These are phyloP conservation scores for Exophiala sp. DNA, from an alignment of 2,329 filamentous ascomycete genomes.

Conservation along the genomic window DNA sequence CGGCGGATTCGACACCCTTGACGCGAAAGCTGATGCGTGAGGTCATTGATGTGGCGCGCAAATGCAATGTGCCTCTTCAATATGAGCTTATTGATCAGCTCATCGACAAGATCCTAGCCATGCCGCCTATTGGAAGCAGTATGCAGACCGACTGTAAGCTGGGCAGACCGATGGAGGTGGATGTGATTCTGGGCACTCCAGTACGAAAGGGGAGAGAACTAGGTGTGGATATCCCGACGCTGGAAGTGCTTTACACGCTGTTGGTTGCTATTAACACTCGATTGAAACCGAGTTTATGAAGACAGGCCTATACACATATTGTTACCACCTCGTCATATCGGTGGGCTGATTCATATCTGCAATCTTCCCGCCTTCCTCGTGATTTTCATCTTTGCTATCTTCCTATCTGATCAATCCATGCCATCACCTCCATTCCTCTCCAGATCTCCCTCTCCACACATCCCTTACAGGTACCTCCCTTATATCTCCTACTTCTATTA, in stretches of 20 bases:
- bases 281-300: conserved; percentile 14
- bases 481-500: background rate
- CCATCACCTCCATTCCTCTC: too few relatives aligned
- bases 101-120: conserved; percentile 36
- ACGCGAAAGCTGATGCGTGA: conserved; percentile 41
- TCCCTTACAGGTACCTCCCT: too few relatives aligned
- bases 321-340: too few relatives aligned
- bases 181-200: conserved; percentile 43
- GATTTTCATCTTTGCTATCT: too few relatives aligned
- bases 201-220: conserved; percentile 38
- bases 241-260: conserved; percentile 37
- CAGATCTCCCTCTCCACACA: too few relatives aligned
- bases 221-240: conserved; percentile 36
- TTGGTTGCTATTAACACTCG: conserved; percentile 23
- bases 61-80: conserved; percentile 36
- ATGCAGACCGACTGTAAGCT: conserved; percentile 43
- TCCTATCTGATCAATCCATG: too few relatives aligned
- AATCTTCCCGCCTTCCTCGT: too few relatives aligned
- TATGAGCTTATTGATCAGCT: conserved; percentile 37
- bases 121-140: conserved; percentile 41
- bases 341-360: too few relatives aligned
- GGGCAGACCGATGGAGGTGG: conserved; percentile 42
- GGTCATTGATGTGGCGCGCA: conserved; percentile 39
- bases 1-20: conserved; percentile 36
- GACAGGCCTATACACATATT: too few relatives aligned